Evolutionary conservation across 2,329 filamentous ascomycete genomes (phyloP), one percentile per base, ranked within the genome.

Genomic region (Fusarium coffeatum): DNA sequence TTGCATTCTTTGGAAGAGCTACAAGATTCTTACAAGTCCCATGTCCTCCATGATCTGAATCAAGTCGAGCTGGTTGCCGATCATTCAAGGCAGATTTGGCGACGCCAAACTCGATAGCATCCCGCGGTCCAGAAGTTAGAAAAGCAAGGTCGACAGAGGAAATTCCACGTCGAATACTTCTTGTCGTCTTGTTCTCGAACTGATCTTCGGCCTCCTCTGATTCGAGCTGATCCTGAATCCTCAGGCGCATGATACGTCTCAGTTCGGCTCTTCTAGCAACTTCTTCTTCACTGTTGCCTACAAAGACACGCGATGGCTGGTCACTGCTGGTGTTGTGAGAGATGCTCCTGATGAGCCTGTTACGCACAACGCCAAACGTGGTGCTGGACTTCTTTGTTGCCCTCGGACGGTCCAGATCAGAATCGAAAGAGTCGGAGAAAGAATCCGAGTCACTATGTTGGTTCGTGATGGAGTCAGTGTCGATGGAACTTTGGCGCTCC

Each of bases 201-300:
- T 79, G 76, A 20, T 82, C 79, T 48, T 80, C 78, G 12, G 76
- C 73, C 37, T 81, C 77, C 40, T 87, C 86, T 41, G 77, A 83
- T 47, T 84, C 82, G 6, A 89, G 79, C 69, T 89, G 87, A 45
- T 88, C 83, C 65, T 86, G 85, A n/a, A 89, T 89, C 65, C 86
- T 82, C 69, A 84, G 85, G 50, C 85, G 84, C 76, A 86, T 84
- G 11, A 89, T 78, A 22, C 86, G 82, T 69, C 83, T 86, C 56
- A 89, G 76, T 69, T 89, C 87, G 28, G 86, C 87, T 68, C 87
- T 82, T 28, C 86, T 81, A 54, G 86, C 84, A 45, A 87, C 72
- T 67, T 87, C 85, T 65, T 87, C 86, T 25, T 86, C 80, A 48
- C 83, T 86, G 50, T 80, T 82, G 15, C 84, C 82, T 32, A 83